These are phyloP conservation scores for Polymyxa betae DNA, from an alignment of 208 protist species.

Conservation along the genomic window DNA sequence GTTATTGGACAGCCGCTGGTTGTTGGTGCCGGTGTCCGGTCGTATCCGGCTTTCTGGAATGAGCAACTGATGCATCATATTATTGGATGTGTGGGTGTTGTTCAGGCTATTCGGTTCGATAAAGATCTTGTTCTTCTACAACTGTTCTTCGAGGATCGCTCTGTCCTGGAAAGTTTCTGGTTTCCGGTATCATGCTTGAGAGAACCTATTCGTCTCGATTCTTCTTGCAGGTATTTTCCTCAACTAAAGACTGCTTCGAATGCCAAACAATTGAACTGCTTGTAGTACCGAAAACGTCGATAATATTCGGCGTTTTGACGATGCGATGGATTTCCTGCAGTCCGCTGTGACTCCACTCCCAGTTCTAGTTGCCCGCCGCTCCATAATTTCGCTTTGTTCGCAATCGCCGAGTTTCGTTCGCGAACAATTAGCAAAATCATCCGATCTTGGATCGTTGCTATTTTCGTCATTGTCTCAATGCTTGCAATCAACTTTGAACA, in stretches of 20 bases:
- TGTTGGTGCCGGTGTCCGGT: neutral
- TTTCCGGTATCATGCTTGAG: neutral
- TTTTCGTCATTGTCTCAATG: constrained; percentile 23
- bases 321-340: neutral
- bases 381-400: constrained; percentile 17
- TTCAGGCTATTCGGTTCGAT: neutral
- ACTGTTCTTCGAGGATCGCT: neutral
- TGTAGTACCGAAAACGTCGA: constrained; percentile 29
- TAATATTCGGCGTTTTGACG: neutral
- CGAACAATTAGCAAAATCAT: neutral
- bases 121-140: constrained; percentile 39
- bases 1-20: neutral
- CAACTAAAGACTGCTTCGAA: too few relatives aligned
- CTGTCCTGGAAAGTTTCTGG: neutral
- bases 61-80: neutral
- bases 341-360: constrained; percentile 1
- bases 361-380: constrained; percentile 10
- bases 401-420: neutral
- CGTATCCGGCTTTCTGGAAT: neutral
- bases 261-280: too few relatives aligned
- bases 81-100: neutral
- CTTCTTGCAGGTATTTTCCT: neutral
- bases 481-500: neutral
- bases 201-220: constrained; percentile 6
- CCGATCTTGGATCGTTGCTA: neutral